Conservation (phyloP, 2,329 filamentous ascomycete species). For the Chrysoporthe cubensis region DNA sequence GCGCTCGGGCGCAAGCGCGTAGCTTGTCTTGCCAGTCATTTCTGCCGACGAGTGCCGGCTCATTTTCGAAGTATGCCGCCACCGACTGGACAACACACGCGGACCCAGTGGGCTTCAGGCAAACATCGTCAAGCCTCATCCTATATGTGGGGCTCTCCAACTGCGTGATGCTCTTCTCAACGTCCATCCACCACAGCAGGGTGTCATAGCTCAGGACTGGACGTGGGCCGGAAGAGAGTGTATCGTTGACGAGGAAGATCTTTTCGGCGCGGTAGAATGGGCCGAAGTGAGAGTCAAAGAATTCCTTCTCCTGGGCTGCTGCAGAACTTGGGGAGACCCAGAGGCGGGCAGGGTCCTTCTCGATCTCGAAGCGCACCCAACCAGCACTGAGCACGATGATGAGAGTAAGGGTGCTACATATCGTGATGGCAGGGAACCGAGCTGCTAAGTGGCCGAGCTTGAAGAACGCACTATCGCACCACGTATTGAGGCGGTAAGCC, state of each 20-base stretch:
- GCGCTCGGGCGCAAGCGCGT: slow-evolving; percentile 73
- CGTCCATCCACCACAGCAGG: slow-evolving; percentile 88
- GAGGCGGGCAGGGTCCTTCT: slow-evolving; percentile 84
- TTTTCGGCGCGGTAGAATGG: slow-evolving; percentile 96
- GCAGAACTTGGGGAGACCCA: slow-evolving; percentile 96
- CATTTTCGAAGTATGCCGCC: slow-evolving; percentile 82
- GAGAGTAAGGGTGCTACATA: slow-evolving; percentile 72
- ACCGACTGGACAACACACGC: slow-evolving; percentile 93
- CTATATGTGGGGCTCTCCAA: slow-evolving; percentile 72
- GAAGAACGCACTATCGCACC: slow-evolving; percentile 80
- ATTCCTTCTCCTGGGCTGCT: slow-evolving; percentile 89
- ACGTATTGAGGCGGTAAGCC: slow-evolving; percentile 82
- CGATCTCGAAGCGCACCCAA: slow-evolving; percentile 87
- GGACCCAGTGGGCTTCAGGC: slow-evolving; percentile 88
- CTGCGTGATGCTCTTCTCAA: slow-evolving; percentile 76
- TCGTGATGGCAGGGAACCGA: slow-evolving; percentile 82
- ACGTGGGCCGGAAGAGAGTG: slow-evolving; percentile 61
- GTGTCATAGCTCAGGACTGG: slow-evolving; percentile 89
- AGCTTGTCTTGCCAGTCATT: slow-evolving; percentile 74
- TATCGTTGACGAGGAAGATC: slow-evolving; percentile 91
- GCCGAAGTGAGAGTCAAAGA: slow-evolving; percentile 91
- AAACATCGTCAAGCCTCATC: slow-evolving; percentile 79
- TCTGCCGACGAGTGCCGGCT: slow-evolving; percentile 63
- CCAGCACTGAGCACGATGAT: slow-evolving; percentile 82
- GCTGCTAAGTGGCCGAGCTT: slow-evolving; percentile 80